These are phyloP conservation scores for Myxozyma geophila DNA, from an alignment of 805 yeast genomes.

Conservation along the genomic window DNA sequence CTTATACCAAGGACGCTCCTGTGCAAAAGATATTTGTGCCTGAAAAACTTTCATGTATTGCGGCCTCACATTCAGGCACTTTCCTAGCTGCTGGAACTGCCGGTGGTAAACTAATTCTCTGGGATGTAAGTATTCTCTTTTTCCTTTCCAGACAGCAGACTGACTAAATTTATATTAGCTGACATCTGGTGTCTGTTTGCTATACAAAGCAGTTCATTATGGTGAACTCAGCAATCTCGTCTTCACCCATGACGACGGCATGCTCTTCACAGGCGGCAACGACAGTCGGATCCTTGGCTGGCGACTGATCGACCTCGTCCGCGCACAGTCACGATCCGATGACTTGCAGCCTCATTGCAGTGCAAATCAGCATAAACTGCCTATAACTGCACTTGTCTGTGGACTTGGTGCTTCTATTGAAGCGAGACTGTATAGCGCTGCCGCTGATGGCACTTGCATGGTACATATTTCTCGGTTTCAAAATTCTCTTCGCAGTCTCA, in stretches of 20 bases:
- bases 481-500: neutral
- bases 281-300: conserved; percentile 82
- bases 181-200: conserved; percentile 70
- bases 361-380: conserved; percentile 50
- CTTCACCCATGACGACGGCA: conserved; percentile 66
- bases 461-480: conserved; percentile 46
- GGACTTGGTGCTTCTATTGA: conserved; percentile 63
- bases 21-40: conserved; percentile 76
- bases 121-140: conserved; percentile 58
- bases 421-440: conserved; percentile 65
- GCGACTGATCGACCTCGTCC: conserved; percentile 65
- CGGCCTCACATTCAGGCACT: conserved; percentile 50
- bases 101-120: conserved; percentile 77
- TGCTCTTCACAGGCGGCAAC: conserved; percentile 72
- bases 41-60: conserved; percentile 67
- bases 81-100: conserved; percentile 70
- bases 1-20: conserved; percentile 24
- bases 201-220: conserved; percentile 81
- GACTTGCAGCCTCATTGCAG: conserved; percentile 39
- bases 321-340: conserved; percentile 44
- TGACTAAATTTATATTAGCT: conserved; percentile 41
- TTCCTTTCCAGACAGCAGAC: neutral
- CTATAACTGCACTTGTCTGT: conserved; percentile 55
- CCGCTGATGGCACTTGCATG: conserved; percentile 56
- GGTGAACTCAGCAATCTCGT: conserved; percentile 68